A percentile compares a stretch with the other conserved stretches of the same genome.
These are phyloP conservation scores for Podaxis sp. DNA, from an alignment of 768 basidiomycete genomes.

Conservation along the genomic window DNA sequence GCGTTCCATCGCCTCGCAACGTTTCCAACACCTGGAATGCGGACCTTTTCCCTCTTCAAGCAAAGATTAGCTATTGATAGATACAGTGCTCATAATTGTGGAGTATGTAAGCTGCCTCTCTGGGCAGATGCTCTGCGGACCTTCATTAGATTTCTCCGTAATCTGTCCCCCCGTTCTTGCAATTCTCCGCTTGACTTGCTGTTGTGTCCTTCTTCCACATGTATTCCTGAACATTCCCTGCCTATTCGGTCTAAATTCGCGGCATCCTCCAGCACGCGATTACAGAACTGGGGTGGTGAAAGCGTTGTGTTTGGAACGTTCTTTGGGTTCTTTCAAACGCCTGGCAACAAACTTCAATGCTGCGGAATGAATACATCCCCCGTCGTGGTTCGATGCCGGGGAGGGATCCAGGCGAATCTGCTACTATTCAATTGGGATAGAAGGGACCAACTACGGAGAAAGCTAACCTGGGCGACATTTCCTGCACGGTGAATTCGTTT, in stretches of 20 bases:
- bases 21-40: background rate
- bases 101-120: background rate
- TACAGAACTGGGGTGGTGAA: too few relatives aligned
- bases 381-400: too few relatives aligned
- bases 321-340: background rate
- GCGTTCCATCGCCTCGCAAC: too few relatives aligned
- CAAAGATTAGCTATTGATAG: background rate
- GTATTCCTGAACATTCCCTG: background rate
- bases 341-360: background rate
- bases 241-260: background rate
- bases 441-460: background rate
- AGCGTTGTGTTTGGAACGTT: background rate
- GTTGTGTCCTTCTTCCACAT: background rate
- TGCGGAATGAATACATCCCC: background rate
- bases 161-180: background rate
- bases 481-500: background rate
- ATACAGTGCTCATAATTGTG: background rate
- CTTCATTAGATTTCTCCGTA: background rate
- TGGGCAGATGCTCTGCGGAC: background rate
- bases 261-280: too few relatives aligned
- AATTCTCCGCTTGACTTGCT: background rate
- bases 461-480: background rate
- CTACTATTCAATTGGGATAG: background rate
- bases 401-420: too few relatives aligned
- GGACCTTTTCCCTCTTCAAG: background rate